Evolutionary conservation across 257 asterid genomes (phyloP).

Genomic region (Leptodermis oblonga): DNA sequence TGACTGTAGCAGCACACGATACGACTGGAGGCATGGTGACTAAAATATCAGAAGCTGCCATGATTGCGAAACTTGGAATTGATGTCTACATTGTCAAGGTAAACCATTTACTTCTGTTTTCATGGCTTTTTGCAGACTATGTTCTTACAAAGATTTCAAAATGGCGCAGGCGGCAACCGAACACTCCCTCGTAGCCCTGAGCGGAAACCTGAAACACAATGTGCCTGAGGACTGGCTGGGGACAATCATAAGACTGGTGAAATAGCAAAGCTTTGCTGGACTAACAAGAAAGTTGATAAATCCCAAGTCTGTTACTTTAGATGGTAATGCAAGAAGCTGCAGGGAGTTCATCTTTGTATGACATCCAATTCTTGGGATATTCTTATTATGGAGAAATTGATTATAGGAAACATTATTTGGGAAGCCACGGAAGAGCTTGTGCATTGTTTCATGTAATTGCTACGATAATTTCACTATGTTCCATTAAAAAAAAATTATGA

Average conservation of each 20-base stretch:
- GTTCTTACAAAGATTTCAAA: not conserved
- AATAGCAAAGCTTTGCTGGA: conserved; percentile 12
- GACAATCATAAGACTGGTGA: conserved; percentile 59
- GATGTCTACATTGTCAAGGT: conserved; percentile 94
- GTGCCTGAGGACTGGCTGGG: conserved; percentile 92
- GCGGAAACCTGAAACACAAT: conserved; percentile 42
- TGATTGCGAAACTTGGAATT: conserved; percentile 85
- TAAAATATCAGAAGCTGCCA: conserved; percentile 89
- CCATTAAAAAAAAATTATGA: no score
- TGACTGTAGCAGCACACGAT: conserved; percentile 84
- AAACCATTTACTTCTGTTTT: not conserved
- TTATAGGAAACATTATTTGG: not conserved
- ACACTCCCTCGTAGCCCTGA: conserved; percentile 64
- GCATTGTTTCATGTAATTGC: no score
- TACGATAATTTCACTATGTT: no score
- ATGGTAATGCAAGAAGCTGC: not conserved
- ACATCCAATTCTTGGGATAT: not conserved
- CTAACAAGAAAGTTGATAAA: not conserved
- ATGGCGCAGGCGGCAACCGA: conserved; percentile 65
- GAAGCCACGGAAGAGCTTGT: no score
- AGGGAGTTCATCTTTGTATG: not conserved
- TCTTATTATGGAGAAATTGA: not conserved
- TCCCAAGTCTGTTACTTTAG: not conserved
- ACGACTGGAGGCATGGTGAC: conserved; percentile 97
- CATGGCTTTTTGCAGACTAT: not conserved